Evolutionary conservation across 2,329 filamentous ascomycete species (phyloP).

Genomic region (Botrytis byssoidea): DNA sequence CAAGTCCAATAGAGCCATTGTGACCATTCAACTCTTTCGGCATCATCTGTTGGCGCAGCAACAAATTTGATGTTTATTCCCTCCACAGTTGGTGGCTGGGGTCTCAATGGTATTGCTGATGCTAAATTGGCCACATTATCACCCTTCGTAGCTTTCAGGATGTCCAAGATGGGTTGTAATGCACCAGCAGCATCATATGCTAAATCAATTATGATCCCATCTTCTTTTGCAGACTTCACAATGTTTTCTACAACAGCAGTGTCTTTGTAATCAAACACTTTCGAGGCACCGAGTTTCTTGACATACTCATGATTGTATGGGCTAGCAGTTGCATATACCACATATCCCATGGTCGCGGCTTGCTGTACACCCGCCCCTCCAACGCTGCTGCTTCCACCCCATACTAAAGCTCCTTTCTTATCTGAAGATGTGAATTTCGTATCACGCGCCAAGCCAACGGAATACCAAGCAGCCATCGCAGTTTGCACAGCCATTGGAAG

Average conservation of each 20-base stretch:
- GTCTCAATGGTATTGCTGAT: slow-evolving; percentile 55
- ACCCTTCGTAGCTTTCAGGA: slow-evolving; percentile 52
- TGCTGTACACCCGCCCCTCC: slow-evolving; percentile 44
- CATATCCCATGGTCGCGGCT: slow-evolving; percentile 42
- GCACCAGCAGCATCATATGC: slow-evolving; percentile 20
- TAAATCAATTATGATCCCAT: slow-evolving; percentile 13
- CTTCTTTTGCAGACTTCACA: slow-evolving; percentile 29
- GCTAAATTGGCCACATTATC: slow-evolving; percentile 49
- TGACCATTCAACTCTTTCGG: slow-evolving; percentile 40
- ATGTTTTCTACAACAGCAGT: slow-evolving; percentile 31
- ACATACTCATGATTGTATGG: slow-evolving; percentile 29
- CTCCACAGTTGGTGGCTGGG: slow-evolving; percentile 38
- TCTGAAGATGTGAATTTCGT: slow-evolving; percentile 13
- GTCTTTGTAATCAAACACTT: slow-evolving; percentile 29
- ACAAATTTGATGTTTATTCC: slow-evolving; percentile 34
- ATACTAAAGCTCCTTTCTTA: slow-evolving; percentile 33
- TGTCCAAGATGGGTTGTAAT: slow-evolving; percentile 45
- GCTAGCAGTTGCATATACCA: slow-evolving; percentile 41
- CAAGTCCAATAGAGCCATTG: slow-evolving; percentile 27
- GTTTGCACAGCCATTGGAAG: slow-evolving; percentile 41
- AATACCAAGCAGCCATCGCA: slow-evolving; percentile 39
- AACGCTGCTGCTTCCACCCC: slow-evolving; percentile 28
- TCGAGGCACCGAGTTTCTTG: slow-evolving; percentile 25
- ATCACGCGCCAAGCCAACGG: slow-evolving; percentile 23
- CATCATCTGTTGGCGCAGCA: slow-evolving; percentile 48